These are phyloP conservation scores for Vickermania ingenoplastis DNA, from an alignment of 208 protist genomes.

Conservation along the genomic window DNA sequence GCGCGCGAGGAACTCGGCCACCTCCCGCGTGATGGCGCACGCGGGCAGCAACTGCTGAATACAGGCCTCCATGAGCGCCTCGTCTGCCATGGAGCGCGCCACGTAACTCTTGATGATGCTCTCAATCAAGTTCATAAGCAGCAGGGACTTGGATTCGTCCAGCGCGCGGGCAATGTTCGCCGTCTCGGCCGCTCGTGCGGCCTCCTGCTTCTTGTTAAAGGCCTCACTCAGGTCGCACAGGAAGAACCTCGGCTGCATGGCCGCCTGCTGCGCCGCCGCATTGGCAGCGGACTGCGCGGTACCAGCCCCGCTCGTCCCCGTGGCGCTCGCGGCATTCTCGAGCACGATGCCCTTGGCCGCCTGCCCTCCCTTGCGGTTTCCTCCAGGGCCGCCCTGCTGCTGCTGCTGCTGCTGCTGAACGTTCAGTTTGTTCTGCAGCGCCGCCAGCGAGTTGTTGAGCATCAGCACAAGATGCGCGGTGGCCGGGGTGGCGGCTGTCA, in stretches of 20 bases:
- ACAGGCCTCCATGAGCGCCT: slow-evolving; percentile 43
- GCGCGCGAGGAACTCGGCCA: slow-evolving; percentile 44
- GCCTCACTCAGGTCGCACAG: background rate
- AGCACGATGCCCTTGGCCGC: background rate
- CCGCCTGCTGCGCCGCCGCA: background rate
- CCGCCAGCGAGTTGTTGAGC: slow-evolving; percentile 3
- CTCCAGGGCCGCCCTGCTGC: background rate
- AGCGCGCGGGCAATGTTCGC: slow-evolving; percentile 19
- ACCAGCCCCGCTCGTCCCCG: background rate
- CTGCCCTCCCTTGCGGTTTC: background rate
- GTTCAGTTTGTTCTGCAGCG: slow-evolving; percentile 3
- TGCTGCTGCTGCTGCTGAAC: slow-evolving; percentile 5
- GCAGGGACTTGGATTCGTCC: slow-evolving; percentile 51
- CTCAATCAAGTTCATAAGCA: slow-evolving; percentile 63
- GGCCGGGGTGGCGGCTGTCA: background rate
- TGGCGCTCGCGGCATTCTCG: background rate
- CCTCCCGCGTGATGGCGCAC: slow-evolving; percentile 30
- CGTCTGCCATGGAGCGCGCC: slow-evolving; percentile 35
- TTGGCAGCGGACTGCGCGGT: background rate
- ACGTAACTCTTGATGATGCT: slow-evolving; percentile 32
- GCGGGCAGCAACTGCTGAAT: slow-evolving; percentile 47
- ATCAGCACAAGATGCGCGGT: background rate
- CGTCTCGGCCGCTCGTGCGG: background rate
- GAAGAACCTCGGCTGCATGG: background rate
- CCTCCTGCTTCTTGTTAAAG: slow-evolving; percentile 1